A percentile compares a stretch with the other conserved stretches of the same genome.
Conservation (phyloP, 2,329 filamentous ascomycete genomes). For the Colletotrichum sp. region DNA sequence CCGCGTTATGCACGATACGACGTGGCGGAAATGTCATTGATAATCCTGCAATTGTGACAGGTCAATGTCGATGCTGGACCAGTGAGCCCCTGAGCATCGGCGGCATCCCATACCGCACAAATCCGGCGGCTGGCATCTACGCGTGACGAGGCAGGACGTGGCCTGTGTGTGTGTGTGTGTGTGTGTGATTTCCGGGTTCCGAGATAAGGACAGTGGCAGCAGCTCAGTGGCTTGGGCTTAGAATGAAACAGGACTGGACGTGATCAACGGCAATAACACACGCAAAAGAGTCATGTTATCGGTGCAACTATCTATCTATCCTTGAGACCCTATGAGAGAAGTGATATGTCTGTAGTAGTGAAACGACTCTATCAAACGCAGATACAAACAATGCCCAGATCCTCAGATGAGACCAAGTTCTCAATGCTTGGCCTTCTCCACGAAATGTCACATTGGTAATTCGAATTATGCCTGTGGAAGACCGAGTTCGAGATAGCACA, state of each 20-base stretch:
- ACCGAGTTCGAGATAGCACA: not conserved
- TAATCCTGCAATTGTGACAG: not conserved
- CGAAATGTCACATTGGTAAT: not conserved
- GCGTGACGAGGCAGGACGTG: not conserved
- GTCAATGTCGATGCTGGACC: not conserved
- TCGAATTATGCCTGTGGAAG: not conserved
- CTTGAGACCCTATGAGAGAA: not conserved
- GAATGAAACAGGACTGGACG: not conserved
- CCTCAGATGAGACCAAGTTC: not conserved
- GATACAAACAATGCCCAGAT: not conserved
- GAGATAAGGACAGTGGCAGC: not conserved
- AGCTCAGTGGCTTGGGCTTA: not conserved
- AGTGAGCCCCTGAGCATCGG: not conserved
- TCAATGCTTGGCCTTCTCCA: not conserved
- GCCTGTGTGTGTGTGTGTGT: not conserved
- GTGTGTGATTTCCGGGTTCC: conserved; percentile 5
- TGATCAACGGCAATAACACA: not conserved
- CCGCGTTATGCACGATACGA: not conserved
- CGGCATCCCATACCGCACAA: not conserved
- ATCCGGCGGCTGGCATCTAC: not conserved
- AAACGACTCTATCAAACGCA: not conserved
- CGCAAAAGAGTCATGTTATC: not conserved
- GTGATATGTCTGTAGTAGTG: not conserved
- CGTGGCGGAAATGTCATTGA: not conserved
- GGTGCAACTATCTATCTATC: not conserved